Percentiles rank a stretch among this genome's conserved stretches.
phyloP scores from a whole-genome alignment of 2,329 filamentous ascomycete genomes.

The Cladosporium austrohemisphaericum region DNA sequence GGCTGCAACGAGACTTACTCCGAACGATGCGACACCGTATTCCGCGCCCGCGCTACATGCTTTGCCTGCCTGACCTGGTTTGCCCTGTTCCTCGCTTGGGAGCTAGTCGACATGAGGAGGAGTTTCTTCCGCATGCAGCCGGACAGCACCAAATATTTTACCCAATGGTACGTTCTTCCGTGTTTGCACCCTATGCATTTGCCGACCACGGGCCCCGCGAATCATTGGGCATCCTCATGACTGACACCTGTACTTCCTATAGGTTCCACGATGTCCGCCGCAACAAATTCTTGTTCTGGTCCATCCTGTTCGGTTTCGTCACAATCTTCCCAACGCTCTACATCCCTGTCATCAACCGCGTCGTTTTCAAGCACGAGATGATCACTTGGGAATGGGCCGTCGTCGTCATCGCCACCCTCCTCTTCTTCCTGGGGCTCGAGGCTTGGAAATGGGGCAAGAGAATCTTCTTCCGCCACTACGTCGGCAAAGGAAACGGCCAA shows the following conservation, averaged over 20 bases:
- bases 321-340: constrained; percentile 52
- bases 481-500: constrained; percentile 18
- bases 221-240: background rate
- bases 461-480: constrained; percentile 20
- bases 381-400: constrained; percentile 70
- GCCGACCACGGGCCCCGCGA: too few species aligned
- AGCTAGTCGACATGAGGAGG: constrained; percentile 68
- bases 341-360: constrained; percentile 63
- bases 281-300: constrained; percentile 61
- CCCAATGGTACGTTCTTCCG: constrained; percentile 53
- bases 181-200: background rate
- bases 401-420: constrained; percentile 56
- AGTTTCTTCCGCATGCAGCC: constrained; percentile 74
- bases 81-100: constrained; percentile 73
- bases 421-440: constrained; percentile 65
- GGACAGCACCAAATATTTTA: constrained; percentile 56
- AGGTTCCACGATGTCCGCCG: constrained; percentile 60
- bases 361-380: constrained; percentile 62
- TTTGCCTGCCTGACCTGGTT: constrained; percentile 75
- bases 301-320: constrained; percentile 42
- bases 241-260: background rate
- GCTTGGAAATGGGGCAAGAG: constrained; percentile 66
- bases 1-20: constrained; percentile 60
- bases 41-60: constrained; percentile 69
- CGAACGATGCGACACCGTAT: constrained; percentile 58